Evolutionary conservation across 2,329 filamentous ascomycete genomes (phyloP).

Genomic region (Rhynchosporium agropyri): DNA sequence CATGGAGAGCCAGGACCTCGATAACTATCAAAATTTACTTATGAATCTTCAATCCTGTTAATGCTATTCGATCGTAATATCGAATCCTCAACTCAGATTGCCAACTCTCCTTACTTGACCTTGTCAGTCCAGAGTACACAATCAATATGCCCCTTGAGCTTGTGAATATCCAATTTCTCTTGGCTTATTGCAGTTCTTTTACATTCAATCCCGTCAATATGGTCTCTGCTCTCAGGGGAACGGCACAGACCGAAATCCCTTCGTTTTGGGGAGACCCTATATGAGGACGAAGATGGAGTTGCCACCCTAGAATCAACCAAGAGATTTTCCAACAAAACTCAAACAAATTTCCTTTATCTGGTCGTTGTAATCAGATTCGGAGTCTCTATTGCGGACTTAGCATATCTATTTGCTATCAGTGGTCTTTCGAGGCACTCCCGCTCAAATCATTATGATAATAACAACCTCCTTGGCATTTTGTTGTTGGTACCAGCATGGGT

Average conservation of each 20-base stretch:
- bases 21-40: neutral
- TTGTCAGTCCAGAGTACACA: neutral
- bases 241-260: conserved; percentile 25
- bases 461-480: conserved; percentile 49
- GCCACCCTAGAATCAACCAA: conserved; percentile 64
- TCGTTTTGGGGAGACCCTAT: conserved; percentile 43
- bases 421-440: conserved; percentile 26
- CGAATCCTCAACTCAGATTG: too few relatives aligned
- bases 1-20: neutral
- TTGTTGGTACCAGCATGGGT: conserved; percentile 64
- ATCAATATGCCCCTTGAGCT: conserved; percentile 14
- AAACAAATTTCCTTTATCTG: conserved; percentile 56
- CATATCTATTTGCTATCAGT: conserved; percentile 52
- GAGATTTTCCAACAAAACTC: conserved; percentile 61
- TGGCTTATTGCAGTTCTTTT: conserved; percentile 24
- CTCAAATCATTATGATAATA: neutral
- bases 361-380: conserved; percentile 55
- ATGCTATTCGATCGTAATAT: neutral
- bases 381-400: conserved; percentile 57
- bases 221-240: conserved; percentile 25
- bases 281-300: conserved; percentile 69
- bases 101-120: too few relatives aligned
- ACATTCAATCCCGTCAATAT: conserved; percentile 30
- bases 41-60: neutral
- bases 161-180: conserved; percentile 10